Conservation (phyloP, 345 rosid genomes). For the Citrus mangshanensis region DNA sequence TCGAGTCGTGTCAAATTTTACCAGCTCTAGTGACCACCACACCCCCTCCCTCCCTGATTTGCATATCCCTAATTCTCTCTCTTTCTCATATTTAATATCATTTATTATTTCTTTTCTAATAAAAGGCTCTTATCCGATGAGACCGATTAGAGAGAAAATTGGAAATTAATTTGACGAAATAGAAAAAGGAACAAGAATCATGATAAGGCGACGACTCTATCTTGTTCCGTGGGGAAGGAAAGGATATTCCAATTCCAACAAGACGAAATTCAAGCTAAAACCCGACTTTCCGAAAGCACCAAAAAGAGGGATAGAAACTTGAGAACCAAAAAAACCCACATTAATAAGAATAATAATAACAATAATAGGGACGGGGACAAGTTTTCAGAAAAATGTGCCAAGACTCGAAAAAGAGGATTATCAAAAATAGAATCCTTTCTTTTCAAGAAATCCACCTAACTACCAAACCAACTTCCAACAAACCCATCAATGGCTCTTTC, state of each 20-base stretch:
- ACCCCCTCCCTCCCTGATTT: not conserved
- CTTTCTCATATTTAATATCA: not conserved
- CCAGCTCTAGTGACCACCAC: no score
- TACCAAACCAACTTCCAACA: conserved; percentile 17
- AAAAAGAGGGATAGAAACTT: not conserved
- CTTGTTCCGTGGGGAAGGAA: conserved; percentile 21
- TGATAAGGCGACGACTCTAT: not conserved
- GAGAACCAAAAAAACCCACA: not conserved
- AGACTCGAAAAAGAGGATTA: not conserved
- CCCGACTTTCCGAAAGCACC: conserved; percentile 33
- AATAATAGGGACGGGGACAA: not conserved
- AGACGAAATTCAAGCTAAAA: not conserved
- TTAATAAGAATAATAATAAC: not conserved
- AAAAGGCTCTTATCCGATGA: not conserved
- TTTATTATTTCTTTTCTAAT: no score
- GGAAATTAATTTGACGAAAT: not conserved
- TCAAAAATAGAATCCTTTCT: conserved; percentile 23
- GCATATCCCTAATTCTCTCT: not conserved
- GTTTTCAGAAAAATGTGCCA: not conserved
- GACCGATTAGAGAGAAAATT: not conserved
- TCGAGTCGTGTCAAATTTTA: no score
- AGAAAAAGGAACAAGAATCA: no score
- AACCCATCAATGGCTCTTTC: conserved; percentile 3
- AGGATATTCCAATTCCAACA: conserved; percentile 32
- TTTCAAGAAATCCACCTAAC: conserved; percentile 34